Percentiles rank a stretch among this genome's conserved stretches.
Conservation (phyloP, 2,329 filamentous ascomycete species). For the Fusarium sp. region DNA sequence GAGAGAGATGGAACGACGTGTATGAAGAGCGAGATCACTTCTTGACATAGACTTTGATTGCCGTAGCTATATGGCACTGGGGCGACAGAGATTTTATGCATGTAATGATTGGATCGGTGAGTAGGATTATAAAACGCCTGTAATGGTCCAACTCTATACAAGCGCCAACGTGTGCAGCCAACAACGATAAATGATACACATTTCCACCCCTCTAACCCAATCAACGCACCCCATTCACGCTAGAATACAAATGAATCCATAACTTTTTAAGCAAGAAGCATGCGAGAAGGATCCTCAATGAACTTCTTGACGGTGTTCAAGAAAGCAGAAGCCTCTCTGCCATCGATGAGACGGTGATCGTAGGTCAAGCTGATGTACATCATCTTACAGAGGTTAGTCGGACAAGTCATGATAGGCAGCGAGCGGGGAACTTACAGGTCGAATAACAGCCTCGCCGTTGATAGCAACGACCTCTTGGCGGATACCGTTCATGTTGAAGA, state of each 20-base stretch:
- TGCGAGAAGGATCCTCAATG: conserved; percentile 57
- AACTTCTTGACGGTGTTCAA: conserved; percentile 50
- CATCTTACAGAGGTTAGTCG: conserved; percentile 47
- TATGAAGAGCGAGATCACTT: conserved; percentile 51
- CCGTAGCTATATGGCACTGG: not conserved
- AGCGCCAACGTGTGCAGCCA: conserved; percentile 28
- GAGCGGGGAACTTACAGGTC: conserved; percentile 50
- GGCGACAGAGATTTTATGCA: not conserved
- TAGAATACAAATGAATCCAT: conserved; percentile 30
- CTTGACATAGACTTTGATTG: not conserved
- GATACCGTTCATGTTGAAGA: conserved; percentile 70
- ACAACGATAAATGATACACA: not conserved
- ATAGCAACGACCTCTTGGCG: conserved; percentile 66
- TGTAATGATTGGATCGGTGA: not conserved
- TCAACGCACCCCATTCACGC: conserved; percentile 1
- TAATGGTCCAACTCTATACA: conserved; percentile 21
- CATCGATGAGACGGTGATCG: conserved; percentile 65
- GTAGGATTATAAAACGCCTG: conserved; percentile 11
- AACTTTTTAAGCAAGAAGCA: conserved; percentile 57
- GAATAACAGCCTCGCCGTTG: conserved; percentile 61
- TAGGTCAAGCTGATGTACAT: conserved; percentile 64
- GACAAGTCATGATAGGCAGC: rapidly evolving
- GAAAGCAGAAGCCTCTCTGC: conserved; percentile 71
- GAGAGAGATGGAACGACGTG: conserved; percentile 54
- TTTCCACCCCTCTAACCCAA: conserved; percentile 9